Percentiles rank a stretch among this genome's conserved stretches.
phyloP scores from a whole-genome alignment of 176 grass and related monocot species.

The Aegilops sharonensis region DNA sequence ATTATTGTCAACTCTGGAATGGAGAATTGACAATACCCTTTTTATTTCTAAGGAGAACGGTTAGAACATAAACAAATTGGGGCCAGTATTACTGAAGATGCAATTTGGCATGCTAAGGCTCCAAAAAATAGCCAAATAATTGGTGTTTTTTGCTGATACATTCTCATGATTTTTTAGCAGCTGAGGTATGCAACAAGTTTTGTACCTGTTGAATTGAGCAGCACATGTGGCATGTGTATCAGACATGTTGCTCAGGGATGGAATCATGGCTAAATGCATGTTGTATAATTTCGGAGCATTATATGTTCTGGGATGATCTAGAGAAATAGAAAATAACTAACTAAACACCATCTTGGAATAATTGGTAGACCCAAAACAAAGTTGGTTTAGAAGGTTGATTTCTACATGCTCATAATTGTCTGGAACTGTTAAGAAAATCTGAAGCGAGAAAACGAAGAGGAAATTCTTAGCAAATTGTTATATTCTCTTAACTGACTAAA shows the following conservation, averaged over 20 bases:
- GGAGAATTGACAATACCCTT: background rate
- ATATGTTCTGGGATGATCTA: background rate
- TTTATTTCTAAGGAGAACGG: background rate
- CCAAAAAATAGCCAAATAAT: background rate
- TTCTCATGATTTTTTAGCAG: conserved; percentile 11
- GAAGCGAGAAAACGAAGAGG: background rate
- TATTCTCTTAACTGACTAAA: background rate
- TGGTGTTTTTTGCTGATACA: background rate
- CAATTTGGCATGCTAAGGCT: background rate
- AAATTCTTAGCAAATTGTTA: background rate
- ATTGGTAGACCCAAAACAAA: background rate
- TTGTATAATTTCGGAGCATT: background rate
- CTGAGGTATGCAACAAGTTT: background rate
- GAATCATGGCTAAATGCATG: background rate
- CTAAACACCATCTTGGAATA: background rate
- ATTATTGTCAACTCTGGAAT: background rate
- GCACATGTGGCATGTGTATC: background rate
- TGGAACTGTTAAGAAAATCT: background rate
- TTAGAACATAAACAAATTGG: background rate
- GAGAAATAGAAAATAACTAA: background rate
- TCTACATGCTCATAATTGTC: conserved; percentile 12
- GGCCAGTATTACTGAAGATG: background rate
- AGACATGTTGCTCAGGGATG: background rate
- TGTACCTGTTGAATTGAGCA: background rate
- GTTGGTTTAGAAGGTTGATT: background rate